A percentile compares a stretch with the other conserved stretches of the same genome.
Conservation (phyloP, 2,329 filamentous ascomycete species). For the Cordyceps pruinosa region DNA sequence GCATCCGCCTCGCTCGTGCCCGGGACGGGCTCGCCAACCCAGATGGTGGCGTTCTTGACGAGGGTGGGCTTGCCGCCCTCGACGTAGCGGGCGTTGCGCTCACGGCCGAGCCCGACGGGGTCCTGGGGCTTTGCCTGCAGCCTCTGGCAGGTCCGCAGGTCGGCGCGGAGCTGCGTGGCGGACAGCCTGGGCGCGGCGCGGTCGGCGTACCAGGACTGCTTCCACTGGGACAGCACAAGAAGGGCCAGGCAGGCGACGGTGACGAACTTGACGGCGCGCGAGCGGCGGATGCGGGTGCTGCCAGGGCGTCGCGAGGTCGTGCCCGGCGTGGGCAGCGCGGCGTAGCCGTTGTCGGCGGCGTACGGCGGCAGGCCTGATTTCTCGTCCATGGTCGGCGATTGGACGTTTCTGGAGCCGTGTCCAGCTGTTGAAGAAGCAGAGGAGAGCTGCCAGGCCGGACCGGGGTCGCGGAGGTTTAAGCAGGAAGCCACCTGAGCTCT, state of each 20-base stretch:
- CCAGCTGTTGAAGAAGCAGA: not conserved
- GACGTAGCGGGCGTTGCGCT: conserved; percentile 54
- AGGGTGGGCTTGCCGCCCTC: conserved; percentile 53
- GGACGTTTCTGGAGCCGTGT: not conserved
- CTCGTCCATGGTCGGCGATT: conserved; percentile 12
- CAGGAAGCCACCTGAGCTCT: not conserved
- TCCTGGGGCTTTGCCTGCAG: conserved; percentile 49
- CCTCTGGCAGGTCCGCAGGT: conserved; percentile 49
- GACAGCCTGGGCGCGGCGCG: conserved; percentile 37
- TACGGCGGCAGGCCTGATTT: conserved; percentile 14
- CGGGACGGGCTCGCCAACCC: conserved; percentile 53
- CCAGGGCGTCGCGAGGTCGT: conserved; percentile 16
- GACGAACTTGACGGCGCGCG: conserved; percentile 36
- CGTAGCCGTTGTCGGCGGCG: conserved; percentile 11
- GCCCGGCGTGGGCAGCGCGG: conserved; percentile 15
- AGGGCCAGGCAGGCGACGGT: conserved; percentile 43
- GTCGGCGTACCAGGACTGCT: conserved; percentile 29
- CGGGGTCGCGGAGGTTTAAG: not conserved
- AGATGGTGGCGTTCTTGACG: conserved; percentile 60
- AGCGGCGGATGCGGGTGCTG: conserved; percentile 31
- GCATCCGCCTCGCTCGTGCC: conserved; percentile 47
- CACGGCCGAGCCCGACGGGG: conserved; percentile 48
- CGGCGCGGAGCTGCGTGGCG: conserved; percentile 42
- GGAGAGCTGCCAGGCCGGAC: not conserved
- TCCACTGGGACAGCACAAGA: conserved; percentile 44